A percentile compares a stretch with the other conserved stretches of the same genome.
These are phyloP conservation scores for Golubevia pallescens DNA, from an alignment of 1,284 basidiomycete genomes.

Conservation along the genomic window DNA sequence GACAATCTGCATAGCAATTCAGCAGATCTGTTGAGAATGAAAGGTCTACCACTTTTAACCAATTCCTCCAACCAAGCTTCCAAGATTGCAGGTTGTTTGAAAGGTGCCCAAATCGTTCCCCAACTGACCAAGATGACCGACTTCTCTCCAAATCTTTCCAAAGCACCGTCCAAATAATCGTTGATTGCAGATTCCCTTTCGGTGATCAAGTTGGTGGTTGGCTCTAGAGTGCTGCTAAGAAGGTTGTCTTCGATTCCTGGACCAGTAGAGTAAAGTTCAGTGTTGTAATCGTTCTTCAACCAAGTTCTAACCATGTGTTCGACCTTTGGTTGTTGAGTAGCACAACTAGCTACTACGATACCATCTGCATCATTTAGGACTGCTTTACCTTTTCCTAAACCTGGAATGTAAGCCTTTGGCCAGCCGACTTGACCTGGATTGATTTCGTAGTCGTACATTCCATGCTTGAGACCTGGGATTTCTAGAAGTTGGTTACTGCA, in stretches of 20 bases:
- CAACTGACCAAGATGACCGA: background rate
- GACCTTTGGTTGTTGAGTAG: background rate
- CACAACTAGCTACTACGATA: background rate
- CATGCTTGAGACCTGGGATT: background rate
- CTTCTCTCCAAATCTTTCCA: background rate
- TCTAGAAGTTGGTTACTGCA: background rate
- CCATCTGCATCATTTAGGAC: background rate
- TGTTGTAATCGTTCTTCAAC: background rate
- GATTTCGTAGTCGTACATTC: background rate
- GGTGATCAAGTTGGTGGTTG: background rate
- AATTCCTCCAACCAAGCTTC: background rate
- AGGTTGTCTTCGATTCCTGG: background rate
- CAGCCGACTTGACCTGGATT: background rate
- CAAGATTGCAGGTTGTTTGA: background rate
- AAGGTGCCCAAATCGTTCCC: background rate
- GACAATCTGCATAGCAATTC: background rate
- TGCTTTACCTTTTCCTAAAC: background rate
- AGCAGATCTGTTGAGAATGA: background rate
- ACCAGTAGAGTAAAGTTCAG: background rate
- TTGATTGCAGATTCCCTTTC: background rate
- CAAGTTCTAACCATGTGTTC: background rate
- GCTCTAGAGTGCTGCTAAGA: background rate
- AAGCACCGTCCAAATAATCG: background rate
- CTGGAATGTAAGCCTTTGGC: background rate
- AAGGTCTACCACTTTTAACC: background rate